Evolutionary conservation across 2,329 filamentous ascomycete species (phyloP), one percentile per base, ranked within the genome.

Genomic region (Exserohilum rostratum): DNA sequence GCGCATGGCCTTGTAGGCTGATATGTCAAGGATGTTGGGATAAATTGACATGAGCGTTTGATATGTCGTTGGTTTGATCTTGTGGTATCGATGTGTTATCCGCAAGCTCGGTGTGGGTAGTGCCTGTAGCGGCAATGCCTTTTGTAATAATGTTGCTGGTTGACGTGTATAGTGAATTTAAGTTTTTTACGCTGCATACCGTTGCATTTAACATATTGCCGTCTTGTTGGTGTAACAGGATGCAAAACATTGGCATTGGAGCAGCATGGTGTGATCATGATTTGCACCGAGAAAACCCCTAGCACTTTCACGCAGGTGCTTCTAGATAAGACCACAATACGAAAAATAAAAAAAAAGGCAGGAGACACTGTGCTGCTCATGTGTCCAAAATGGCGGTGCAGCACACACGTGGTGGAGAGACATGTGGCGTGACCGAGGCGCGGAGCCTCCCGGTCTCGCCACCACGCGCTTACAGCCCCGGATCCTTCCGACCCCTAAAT

Each of bases 1-100:
- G 12, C 48, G 37, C 38, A 42, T 53, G 30, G 38, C 18, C 43
- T 50, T 53, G 50, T 38, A 22, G 1, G 34, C 15, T 15, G 40
- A 33, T 15, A n/a, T n/a, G 38, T 51, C 25, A 30, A 50, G 50
- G 4, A 51, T 52, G 34, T 39, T 50, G 10, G 61, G 52, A 42
- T 42, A 58, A 6, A 51, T 22, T 7, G 50, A 50, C 51, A 53
- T 57, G 34, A 31, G 42, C 11, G 13, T 20, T 43, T n/a, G 25
- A 3, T 50, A n/a, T 25, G 20, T n/a, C n/a, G 25, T 27, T 2
- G 35, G 10, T 38, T 7, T 1, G 5, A 22, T 25, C 18, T 25
- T 25, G 22, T 25, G 22, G 22, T 25, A 25, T 25, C 22, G 7
- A 25, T 25, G 22, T 7, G 4, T 4, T 25, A 4, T 25, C 22